Evolutionary conservation across 192 early-diverging fungal species (phyloP), one percentile per base, ranked within the genome.

Genomic region (Coemansia sp.): DNA sequence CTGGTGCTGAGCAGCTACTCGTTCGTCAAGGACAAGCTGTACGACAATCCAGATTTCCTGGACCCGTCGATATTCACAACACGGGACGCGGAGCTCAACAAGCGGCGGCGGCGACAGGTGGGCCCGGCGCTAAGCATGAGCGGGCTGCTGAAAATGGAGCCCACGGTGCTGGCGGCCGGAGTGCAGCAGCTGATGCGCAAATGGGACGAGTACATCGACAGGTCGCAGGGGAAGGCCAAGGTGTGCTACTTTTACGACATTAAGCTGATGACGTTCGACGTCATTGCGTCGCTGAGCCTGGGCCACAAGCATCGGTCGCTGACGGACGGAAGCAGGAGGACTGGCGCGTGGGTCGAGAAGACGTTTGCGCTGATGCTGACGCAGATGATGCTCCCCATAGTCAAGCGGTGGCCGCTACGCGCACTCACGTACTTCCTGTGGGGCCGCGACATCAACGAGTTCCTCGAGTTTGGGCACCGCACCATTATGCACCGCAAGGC

Each of bases 31-130:
- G 59, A 55, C 35, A 26, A 21, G 15, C 18, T 62, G 29, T 80
- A 80, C 66, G 30, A 30, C n/a, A 64, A 64, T n/a, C 48, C 73
- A 3, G 61, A 48, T 5, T 53, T 73, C 45, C 69, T 75, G 65
- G 78, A 81, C 30, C 66, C 69, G 16, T 77, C 69, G 20, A 82
- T 73, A n/a, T 82, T 82, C 28, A 42, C 63, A 12, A 77, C 79
- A 4, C 45, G 58, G 37, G 53, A 58, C 35, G 63, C 67, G 10
- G 74, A 74, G 35, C 66, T 82, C 35, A 71, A 67, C 70, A 64
- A 67, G 58, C 58, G 63, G 57, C 67, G 79, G 10, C 53, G 79
- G 9, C 57, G 62, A 29, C 74, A 74, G 39, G 46, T 82, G 9
- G 72, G 71, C 1, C 79, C 79, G 4, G 71, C 65, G 9, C 58